These are phyloP conservation scores for Penicillium pancosmium DNA, from an alignment of 495 filamentous ascomycete species.

Conservation along the genomic window DNA sequence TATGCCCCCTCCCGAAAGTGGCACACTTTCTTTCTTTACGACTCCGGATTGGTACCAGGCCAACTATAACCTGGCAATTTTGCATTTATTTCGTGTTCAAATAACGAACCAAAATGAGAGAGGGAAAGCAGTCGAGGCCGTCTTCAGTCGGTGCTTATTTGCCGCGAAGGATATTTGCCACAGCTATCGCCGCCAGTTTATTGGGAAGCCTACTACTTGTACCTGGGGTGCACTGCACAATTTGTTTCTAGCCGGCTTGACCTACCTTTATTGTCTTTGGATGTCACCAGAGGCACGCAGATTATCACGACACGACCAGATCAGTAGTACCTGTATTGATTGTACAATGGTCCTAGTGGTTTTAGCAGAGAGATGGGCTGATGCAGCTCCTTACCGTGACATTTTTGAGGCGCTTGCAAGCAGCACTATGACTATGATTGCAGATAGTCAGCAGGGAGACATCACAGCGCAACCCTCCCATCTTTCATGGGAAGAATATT, in stretches of 20 bases:
- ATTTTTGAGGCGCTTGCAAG: conserved; percentile 14
- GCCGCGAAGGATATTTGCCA: conserved; percentile 15
- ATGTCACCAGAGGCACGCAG: conserved; percentile 2
- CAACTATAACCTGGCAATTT: too few relatives aligned
- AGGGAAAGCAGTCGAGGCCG: too few relatives aligned
- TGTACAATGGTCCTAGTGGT: conserved; percentile 19
- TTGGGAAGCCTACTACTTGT: conserved; percentile 1
- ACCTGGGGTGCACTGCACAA: conserved; percentile 18
- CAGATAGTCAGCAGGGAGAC: too few relatives aligned
- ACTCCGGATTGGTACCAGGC: too few relatives aligned
- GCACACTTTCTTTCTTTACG: too few relatives aligned
- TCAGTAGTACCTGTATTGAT: conserved; percentile 19
- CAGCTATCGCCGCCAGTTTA: conserved; percentile 18
- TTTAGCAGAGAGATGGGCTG: conserved; percentile 19
- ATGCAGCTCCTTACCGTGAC: conserved; percentile 20
- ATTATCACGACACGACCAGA: conserved; percentile 3
- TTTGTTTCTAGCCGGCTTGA: conserved; percentile 23
- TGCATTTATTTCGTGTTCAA: too few relatives aligned
- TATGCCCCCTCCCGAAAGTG: too few relatives aligned
- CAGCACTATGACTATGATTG: too few relatives aligned
- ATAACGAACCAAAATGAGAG: too few relatives aligned
- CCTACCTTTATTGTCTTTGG: conserved; percentile 25
- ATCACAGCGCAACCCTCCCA: too few relatives aligned
- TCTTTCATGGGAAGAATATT: too few relatives aligned
- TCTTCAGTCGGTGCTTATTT: conserved; percentile 9